Conservation (phyloP, 257 asterid species). For the Gentiana macrophylla region DNA sequence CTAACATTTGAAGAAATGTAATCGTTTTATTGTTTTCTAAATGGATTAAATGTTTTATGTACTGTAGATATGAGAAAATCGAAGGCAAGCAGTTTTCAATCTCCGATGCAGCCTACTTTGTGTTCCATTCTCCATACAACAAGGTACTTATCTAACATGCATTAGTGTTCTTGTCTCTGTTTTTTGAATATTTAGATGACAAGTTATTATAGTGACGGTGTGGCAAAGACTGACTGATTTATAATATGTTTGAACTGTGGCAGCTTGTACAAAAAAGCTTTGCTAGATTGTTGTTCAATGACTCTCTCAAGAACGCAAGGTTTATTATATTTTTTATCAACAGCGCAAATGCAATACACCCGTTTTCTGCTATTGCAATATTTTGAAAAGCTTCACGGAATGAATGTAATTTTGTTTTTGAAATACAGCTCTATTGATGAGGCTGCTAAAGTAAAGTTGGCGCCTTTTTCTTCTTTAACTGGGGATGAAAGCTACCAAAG, state of each 20-base stretch:
- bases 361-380: no score
- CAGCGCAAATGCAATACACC: not conserved
- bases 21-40: not conserved
- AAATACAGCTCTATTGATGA: constrained; percentile 63
- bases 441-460: constrained; percentile 58
- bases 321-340: constrained; percentile 12
- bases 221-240: not conserved
- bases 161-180: not conserved
- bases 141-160: constrained; percentile 36
- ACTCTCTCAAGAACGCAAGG: constrained; percentile 64
- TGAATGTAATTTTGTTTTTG: constrained; percentile 5
- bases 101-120: constrained; percentile 67
- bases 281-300: constrained; percentile 70
- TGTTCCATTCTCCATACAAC: constrained; percentile 94
- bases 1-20: not conserved
- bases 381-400: not conserved
- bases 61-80: constrained; percentile 51
- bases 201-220: not conserved
- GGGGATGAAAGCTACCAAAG: constrained; percentile 75
- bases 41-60: constrained; percentile 12
- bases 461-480: constrained; percentile 57
- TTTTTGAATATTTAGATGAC: no score
- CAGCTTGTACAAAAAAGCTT: constrained; percentile 98
- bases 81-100: constrained; percentile 81
- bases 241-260: constrained; percentile 16